Evolutionary conservation across 495 filamentous ascomycete genomes (phyloP).

Genomic region (Penicillium coffeae): DNA sequence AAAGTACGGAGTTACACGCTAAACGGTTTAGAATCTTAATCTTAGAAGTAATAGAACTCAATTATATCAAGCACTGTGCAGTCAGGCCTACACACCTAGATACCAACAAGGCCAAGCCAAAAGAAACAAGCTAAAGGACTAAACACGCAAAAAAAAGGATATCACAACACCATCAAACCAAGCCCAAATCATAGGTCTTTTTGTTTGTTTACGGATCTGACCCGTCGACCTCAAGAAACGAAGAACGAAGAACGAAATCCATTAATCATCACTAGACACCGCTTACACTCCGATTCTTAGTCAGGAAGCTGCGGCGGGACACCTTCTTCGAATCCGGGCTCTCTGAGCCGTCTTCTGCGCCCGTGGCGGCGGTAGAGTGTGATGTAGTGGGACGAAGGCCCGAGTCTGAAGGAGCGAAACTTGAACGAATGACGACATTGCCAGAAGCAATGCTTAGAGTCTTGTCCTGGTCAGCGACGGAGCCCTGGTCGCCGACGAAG

Average conservation of each 20-base stretch:
- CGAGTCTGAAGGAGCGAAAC: constrained; percentile 44
- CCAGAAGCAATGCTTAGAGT: constrained; percentile 64
- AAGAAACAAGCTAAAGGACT: not conserved
- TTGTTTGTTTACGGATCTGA: not conserved
- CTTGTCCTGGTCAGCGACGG: constrained; percentile 64
- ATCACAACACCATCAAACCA: constrained; percentile 12
- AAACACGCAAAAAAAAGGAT: constrained; percentile 13
- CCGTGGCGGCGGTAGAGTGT: constrained; percentile 29
- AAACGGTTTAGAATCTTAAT: too few relatives aligned
- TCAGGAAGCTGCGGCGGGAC: constrained; percentile 51
- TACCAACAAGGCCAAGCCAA: not conserved
- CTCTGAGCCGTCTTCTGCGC: constrained; percentile 37
- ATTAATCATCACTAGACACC: constrained; percentile 26
- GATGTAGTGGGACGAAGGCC: constrained; percentile 35
- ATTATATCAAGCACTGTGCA: too few relatives aligned
- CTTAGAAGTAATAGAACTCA: too few relatives aligned
- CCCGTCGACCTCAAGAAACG: too few relatives aligned
- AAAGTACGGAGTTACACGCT: too few relatives aligned
- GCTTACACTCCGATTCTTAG: constrained; percentile 47
- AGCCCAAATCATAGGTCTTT: constrained; percentile 1
- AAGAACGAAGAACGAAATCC: constrained; percentile 6
- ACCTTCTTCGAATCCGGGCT: constrained; percentile 51
- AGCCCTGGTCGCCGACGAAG: constrained; percentile 80
- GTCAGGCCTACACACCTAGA: too few relatives aligned
- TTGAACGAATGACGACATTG: constrained; percentile 62